Conservation (phyloP, 352 stramenopile genomes). For the Phytopythium aichiense region DNA sequence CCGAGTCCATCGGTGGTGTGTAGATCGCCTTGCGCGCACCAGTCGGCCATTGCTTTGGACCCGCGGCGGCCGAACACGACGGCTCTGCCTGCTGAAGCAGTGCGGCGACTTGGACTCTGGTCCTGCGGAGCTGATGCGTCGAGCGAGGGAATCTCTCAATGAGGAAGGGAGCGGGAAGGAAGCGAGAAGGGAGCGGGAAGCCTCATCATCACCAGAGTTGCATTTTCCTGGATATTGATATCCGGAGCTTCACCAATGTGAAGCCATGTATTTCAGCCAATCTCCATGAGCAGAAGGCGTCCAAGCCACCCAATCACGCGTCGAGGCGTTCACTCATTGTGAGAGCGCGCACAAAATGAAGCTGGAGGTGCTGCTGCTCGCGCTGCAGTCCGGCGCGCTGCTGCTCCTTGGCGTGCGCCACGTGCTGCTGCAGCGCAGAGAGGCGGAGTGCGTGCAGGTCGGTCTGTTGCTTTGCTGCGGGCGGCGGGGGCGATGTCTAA, state of each 20-base stretch:
- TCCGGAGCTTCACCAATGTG: too few relatives aligned
- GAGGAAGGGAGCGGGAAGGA: too few relatives aligned
- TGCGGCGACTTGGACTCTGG: too few relatives aligned
- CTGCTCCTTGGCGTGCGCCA: constrained; percentile 25
- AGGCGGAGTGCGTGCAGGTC: constrained; percentile 16
- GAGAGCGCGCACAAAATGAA: not conserved
- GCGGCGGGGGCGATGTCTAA: not conserved
- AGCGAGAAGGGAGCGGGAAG: too few relatives aligned
- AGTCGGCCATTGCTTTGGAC: too few relatives aligned
- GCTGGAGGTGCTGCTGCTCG: constrained; percentile 25
- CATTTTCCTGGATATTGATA: too few relatives aligned
- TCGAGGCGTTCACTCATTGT: not conserved
- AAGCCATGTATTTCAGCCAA: constrained; percentile 1
- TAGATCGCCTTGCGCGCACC: too few relatives aligned
- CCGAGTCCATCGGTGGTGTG: not conserved
- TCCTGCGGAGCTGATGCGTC: too few relatives aligned
- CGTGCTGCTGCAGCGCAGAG: not conserved
- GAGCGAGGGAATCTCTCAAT: too few relatives aligned
- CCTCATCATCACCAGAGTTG: too few relatives aligned
- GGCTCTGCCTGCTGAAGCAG: too few relatives aligned
- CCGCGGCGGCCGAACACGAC: too few relatives aligned
- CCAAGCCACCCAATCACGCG: constrained; percentile 1
- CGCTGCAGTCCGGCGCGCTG: constrained; percentile 24
- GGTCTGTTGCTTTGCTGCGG: not conserved
- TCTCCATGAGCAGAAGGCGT: not conserved